A percentile compares a stretch with the other conserved stretches of the same genome.
Conservation (phyloP, 192 early-diverging fungal species). For the Chytriomyces hyalinus region DNA sequence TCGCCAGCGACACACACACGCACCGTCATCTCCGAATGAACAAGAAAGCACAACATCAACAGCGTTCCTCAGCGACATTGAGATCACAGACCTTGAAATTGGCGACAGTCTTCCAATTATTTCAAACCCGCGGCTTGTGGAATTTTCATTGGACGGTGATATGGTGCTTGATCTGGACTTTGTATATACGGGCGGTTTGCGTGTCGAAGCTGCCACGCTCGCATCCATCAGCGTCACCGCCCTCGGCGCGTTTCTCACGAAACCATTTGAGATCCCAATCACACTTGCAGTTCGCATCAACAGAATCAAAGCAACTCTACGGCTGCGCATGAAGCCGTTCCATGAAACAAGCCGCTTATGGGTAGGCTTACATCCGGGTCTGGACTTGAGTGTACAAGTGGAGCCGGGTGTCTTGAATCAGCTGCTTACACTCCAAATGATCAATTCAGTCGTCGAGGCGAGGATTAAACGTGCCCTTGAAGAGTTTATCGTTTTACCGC, state of each 20-base stretch:
- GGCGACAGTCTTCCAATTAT: constrained; percentile 81
- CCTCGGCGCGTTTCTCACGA: constrained; percentile 58
- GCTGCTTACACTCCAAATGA: constrained; percentile 74
- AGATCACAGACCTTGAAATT: constrained; percentile 73
- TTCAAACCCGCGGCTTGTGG: constrained; percentile 74
- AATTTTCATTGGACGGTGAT: constrained; percentile 74
- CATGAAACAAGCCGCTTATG: constrained; percentile 79
- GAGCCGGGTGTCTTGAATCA: constrained; percentile 84
- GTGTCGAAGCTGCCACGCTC: constrained; percentile 74
- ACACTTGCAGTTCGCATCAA: constrained; percentile 78
- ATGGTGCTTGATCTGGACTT: constrained; percentile 75
- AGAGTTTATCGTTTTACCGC: constrained; percentile 80
- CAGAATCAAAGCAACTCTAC: constrained; percentile 73
- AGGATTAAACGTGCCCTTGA: constrained; percentile 81
- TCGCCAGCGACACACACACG: constrained; percentile 15
- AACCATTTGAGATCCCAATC: constrained; percentile 74
- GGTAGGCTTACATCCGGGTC: constrained; percentile 76
- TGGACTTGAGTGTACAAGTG: constrained; percentile 51
- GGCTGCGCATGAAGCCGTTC: constrained; percentile 77
- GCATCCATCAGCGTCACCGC: constrained; percentile 57
- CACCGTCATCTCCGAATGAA: background rate
- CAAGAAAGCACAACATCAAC: background rate
- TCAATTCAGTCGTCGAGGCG: constrained; percentile 86
- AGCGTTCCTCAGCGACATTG: constrained; percentile 62
- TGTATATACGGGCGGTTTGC: constrained; percentile 78